Percentiles rank a stretch among this genome's conserved stretches.
These are phyloP conservation scores for Styphnolobium japonicum DNA, from an alignment of 306 rosid genomes.

Conservation along the genomic window DNA sequence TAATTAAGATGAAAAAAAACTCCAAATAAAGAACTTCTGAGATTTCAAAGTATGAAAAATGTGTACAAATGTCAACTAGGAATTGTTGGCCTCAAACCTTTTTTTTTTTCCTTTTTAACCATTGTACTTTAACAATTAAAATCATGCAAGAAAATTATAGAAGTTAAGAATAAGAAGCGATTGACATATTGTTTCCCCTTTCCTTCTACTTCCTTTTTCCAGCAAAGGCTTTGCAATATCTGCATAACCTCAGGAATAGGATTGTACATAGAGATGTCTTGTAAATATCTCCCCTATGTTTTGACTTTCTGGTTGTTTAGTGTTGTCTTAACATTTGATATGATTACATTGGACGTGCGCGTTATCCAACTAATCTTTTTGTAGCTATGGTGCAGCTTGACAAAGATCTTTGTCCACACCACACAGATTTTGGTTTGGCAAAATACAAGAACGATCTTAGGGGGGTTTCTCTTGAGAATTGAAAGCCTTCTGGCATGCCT, in stretches of 20 bases:
- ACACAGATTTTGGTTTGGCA: slow-evolving; percentile 96
- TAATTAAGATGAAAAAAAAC: background rate
- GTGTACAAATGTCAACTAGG: background rate
- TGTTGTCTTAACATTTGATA: background rate
- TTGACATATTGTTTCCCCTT: background rate
- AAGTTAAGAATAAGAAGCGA: slow-evolving; percentile 2
- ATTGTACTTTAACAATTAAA: background rate
- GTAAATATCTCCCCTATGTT: slow-evolving; percentile 53
- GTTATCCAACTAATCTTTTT: slow-evolving; percentile 8
- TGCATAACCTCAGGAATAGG: slow-evolving; percentile 89
- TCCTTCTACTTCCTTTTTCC: slow-evolving; percentile 43
- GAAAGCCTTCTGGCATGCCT: slow-evolving; percentile 92
- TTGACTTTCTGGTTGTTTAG: slow-evolving; percentile 10
- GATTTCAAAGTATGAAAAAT: background rate
- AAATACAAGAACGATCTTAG: slow-evolving; percentile 62
- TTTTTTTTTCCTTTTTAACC: too few relatives aligned
- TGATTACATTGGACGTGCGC: background rate
- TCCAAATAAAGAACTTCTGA: background rate
- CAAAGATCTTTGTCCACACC: slow-evolving; percentile 61
- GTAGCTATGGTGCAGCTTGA: slow-evolving; percentile 65
- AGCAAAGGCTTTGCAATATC: slow-evolving; percentile 88
- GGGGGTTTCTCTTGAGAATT: slow-evolving; percentile 63
- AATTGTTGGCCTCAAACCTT: background rate
- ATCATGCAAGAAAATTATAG: background rate
- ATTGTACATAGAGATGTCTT: slow-evolving; percentile 94